Evolutionary conservation across 2,329 filamentous ascomycete genomes (phyloP).

Genomic region (Mollisiaceae sp.): DNA sequence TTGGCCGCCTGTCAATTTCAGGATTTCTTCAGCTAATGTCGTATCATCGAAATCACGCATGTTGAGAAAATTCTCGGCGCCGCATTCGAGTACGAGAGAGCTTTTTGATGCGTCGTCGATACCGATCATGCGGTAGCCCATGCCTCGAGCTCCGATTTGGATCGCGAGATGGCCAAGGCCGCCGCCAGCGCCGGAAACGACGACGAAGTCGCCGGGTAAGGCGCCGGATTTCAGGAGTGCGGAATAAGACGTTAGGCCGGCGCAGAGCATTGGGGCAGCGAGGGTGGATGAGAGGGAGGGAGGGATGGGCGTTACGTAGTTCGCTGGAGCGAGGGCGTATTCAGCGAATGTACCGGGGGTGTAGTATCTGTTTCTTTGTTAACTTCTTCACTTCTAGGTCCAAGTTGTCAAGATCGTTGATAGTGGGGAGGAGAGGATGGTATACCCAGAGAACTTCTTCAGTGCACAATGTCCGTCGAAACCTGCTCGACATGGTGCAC

Average conservation of each 20-base stretch:
- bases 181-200: constrained; percentile 63
- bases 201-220: constrained; percentile 47
- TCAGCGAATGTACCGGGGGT: constrained; percentile 72
- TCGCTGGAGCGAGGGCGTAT: constrained; percentile 64
- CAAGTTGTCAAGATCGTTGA: neutral
- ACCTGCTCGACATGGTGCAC: constrained; percentile 19
- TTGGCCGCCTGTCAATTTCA: constrained; percentile 54
- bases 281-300: constrained; percentile 59
- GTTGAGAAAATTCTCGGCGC: constrained; percentile 68
- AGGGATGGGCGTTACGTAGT: constrained; percentile 72
- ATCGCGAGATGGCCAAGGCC: constrained; percentile 65
- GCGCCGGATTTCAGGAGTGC: constrained; percentile 63
- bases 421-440: neutral
- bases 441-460: constrained; percentile 19
- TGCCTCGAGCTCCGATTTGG: constrained; percentile 60
- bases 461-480: constrained; percentile 24
- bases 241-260: constrained; percentile 68
- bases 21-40: constrained; percentile 58
- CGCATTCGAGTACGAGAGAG: constrained; percentile 57
- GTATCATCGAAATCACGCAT: constrained; percentile 55
- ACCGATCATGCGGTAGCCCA: constrained; percentile 67
- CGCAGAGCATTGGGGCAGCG: constrained; percentile 70
- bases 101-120: constrained; percentile 66
- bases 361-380: constrained; percentile 57
- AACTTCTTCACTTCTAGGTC: neutral